Base-by-base conservation (phyloP, 2,329 filamentous ascomycete genomes). In the Colletotrichum orbiculare region DNA sequence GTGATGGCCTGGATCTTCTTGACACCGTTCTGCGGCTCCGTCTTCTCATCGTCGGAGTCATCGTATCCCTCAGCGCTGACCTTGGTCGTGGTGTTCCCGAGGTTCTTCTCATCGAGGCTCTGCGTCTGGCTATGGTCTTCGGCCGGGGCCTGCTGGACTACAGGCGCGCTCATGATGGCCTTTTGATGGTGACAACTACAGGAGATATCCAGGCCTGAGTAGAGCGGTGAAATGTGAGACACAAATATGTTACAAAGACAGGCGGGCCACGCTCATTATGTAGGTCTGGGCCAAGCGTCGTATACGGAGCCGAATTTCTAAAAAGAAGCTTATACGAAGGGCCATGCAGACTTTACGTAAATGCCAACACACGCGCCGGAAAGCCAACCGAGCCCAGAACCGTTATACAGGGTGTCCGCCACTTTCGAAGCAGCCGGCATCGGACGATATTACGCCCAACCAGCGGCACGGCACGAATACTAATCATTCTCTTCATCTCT, bases 1-100 rank as follows among this genome's bases (percentile, higher is more conserved):
- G 79, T 81, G 60, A 79, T 71, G 10, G 60, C 60, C 53, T 62
- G 39, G 15, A 62, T 62, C 60, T 62, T 62, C 46, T 57, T 62
- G 53, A 62, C 60, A 57, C 60, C 60, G 52, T 62, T 62, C n/a
- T 62, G 53, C 3, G 53, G 39, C 4, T 62, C 60, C 34, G 41
- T 34, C 8, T 45, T 52, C 15, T 62, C 60, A 8, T 37, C 34
- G 11, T 62, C 53, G 41, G 54, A 38, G 7, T 62, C 56, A 34
- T 38, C 13, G 12, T 42, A 52, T 39, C 38, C 43, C 6, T 61
- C 52, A 25, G 50, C n/a, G 34, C 15, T 56, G 59, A 61, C 34
- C 38, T 61, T 52, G 11, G 59, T 56, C 33, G 33, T 61, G 4
- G 59, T 56, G 25, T 56, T 55, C 2, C 25, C 59, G 5, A 43